Evolutionary conservation across 2,329 filamentous ascomycete species (phyloP).

Genomic region (Aschersonia sp.): DNA sequence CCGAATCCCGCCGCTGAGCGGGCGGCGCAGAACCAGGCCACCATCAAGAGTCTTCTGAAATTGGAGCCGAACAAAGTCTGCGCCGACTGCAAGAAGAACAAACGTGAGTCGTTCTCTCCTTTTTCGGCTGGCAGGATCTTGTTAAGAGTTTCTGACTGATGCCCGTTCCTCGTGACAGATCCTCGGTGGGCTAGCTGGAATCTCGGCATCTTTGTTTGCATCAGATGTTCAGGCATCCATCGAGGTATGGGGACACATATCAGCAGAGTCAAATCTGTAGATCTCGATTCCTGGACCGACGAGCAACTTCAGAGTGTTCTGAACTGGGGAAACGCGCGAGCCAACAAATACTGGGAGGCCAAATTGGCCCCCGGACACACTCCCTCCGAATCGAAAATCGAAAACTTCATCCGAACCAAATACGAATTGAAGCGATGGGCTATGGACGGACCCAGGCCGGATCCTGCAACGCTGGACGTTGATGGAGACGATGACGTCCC

Average conservation of each 20-base stretch:
- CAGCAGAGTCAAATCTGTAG: conserved; percentile 93
- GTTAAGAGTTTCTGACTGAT: background rate
- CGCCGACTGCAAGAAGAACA: conserved; percentile 97
- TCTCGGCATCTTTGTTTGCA: conserved; percentile 91
- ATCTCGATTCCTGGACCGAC: conserved; percentile 96
- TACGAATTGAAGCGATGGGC: conserved; percentile 98
- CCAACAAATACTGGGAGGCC: conserved; percentile 98
- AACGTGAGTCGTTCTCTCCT: conserved; percentile 47
- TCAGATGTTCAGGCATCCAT: conserved; percentile 96
- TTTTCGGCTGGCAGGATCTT: conserved; percentile 1
- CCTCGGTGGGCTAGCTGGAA: conserved; percentile 99
- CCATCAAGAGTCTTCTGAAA: conserved; percentile 89
- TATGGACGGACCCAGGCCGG: conserved; percentile 93
- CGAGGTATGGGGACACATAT: conserved; percentile 98
- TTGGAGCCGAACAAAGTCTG: conserved; percentile 92
- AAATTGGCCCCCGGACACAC: conserved; percentile 85
- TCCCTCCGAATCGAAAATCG: conserved; percentile 93
- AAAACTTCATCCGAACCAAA: conserved; percentile 98
- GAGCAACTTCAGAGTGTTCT: conserved; percentile 90
- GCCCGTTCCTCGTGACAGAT: conserved; percentile 37
- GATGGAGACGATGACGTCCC: conserved; percentile 76
- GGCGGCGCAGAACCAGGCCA: conserved; percentile 83
- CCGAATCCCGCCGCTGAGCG: conserved; percentile 70
- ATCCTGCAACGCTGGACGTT: conserved; percentile 72
- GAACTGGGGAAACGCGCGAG: conserved; percentile 88